Evolutionary conservation across 2,329 filamentous ascomycete species (phyloP), one percentile per base, ranked within the genome.

Genomic region (Alternaria angustiovoidea): DNA sequence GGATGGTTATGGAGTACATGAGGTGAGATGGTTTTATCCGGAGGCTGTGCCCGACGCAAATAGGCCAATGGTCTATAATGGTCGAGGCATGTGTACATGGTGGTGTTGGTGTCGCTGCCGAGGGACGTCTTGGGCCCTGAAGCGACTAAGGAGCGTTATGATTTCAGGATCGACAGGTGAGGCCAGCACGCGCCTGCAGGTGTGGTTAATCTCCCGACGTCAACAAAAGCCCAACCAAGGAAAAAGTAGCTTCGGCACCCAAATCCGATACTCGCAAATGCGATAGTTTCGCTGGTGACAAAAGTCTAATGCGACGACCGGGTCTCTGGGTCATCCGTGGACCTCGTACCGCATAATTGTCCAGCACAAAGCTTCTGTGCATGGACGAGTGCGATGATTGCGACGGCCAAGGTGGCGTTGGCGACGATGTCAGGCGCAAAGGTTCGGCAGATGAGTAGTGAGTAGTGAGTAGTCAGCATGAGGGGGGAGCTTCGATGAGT

Each of bases 281-380:
- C 12, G 12, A 32, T 32, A 22, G 46, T 34, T 22, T 36, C 14
- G 46, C 30, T 34, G 30, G 46, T 4, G 30, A 34, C 46, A 48
- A 22, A 48, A 48, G 46, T 48, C 14, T 48, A 48, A 53, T 22
- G 38, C 20, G 26, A 53, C 52, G 24, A 54, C 52, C 52, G 34
- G 52, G 52, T 48, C 34, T n/a, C 42, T 54, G 42, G 52, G 32
- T 20, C 52, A 34, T 54, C 39, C 32, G 52, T 39, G 28, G 42
- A 32, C 51, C 20, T 48, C 16, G 46, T 32, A n/a, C 38, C 36
- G 46, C 46, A 48, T 48, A 9, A 34, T 48, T 20, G 18, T 22
- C 18, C 46, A 48, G 28, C 46, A 22, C 46, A 34, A 34, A 48
- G 28, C 32, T 48, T 48, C 5, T 32, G 30, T 34, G 28, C 44